phyloP scores from a whole-genome alignment of 768 basidiomycete genomes.

The Rhodocollybia butyracea region DNA sequence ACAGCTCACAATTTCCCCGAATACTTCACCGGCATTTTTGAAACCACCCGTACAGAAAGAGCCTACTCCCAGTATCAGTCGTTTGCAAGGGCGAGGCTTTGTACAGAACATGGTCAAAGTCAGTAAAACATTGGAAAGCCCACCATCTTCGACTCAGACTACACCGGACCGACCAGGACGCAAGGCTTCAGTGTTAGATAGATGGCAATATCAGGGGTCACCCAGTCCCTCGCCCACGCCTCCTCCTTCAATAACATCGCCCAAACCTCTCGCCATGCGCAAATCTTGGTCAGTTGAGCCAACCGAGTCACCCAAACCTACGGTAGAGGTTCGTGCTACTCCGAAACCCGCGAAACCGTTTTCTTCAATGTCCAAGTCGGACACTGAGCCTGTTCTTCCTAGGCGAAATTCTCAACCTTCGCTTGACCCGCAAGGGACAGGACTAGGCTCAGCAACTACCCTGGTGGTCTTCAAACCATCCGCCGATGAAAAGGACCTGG shows the following conservation, averaged over 20 bases:
- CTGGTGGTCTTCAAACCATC: conserved; percentile 63
- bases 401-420: conserved; percentile 13
- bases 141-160: conserved; percentile 26
- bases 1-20: conserved; percentile 38
- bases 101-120: conserved; percentile 81
- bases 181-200: conserved; percentile 62
- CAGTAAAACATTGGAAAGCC: conserved; percentile 50
- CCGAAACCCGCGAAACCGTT: conserved; percentile 27
- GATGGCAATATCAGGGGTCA: conserved; percentile 53
- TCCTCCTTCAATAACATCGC: conserved; percentile 26
- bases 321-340: conserved; percentile 13
- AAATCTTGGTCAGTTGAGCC: conserved; percentile 36
- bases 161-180: conserved; percentile 31
- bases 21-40: conserved; percentile 57
- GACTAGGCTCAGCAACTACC: conserved; percentile 73
- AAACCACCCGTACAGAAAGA: conserved; percentile 60
- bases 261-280: conserved; percentile 37
- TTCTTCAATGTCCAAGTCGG: neutral
- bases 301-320: conserved; percentile 4
- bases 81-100: conserved; percentile 82
- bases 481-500: conserved; percentile 42
- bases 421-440: conserved; percentile 24
- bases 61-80: conserved; percentile 76
- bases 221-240: conserved; percentile 27
- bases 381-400: neutral